phyloP scores from a whole-genome alignment of 2,329 filamentous ascomycete species.

The Leptodontidium sp. region DNA sequence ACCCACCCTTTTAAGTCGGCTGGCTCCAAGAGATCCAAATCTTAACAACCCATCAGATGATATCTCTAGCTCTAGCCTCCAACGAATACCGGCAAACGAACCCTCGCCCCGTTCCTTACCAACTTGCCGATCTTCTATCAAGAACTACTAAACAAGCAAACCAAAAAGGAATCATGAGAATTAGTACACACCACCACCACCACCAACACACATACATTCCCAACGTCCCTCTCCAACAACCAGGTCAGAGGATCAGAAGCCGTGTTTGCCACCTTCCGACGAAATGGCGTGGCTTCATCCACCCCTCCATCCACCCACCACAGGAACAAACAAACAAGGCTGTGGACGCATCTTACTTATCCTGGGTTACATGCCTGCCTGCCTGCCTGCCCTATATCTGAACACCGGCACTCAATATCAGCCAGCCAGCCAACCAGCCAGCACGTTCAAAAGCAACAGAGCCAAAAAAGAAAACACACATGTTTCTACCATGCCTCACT shows the following conservation, averaged over 20 bases:
- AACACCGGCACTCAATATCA: conserved; percentile 23
- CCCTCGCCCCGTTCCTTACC: too few species aligned
- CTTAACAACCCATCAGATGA: conserved; percentile 23
- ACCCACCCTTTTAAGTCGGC: not conserved
- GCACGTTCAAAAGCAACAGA: not conserved
- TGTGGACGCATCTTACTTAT: not conserved
- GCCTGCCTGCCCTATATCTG: conserved; percentile 12
- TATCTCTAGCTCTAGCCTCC: not conserved
- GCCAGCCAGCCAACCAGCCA: not conserved
- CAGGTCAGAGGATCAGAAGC: conserved; percentile 24
- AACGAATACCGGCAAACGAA: not conserved
- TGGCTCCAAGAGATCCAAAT: conserved; percentile 4
- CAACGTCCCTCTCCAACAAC: conserved; percentile 13
- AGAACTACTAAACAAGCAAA: not conserved
- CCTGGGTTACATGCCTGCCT: not conserved
- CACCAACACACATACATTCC: not conserved
- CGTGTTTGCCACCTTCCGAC: not conserved
- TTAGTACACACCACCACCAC: conserved; percentile 8
- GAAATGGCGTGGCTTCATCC: conserved; percentile 14
- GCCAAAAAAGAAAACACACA: not conserved
- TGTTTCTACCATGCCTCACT: not conserved
- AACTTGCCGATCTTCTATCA: too few species aligned
- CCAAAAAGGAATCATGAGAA: not conserved
- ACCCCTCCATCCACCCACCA: not conserved
- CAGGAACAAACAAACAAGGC: not conserved